A percentile compares a stretch with the other conserved stretches of the same genome.
Evolutionary conservation across 2,329 filamentous ascomycete species (phyloP).

Genomic region (Reticulascus tulasneorum): DNA sequence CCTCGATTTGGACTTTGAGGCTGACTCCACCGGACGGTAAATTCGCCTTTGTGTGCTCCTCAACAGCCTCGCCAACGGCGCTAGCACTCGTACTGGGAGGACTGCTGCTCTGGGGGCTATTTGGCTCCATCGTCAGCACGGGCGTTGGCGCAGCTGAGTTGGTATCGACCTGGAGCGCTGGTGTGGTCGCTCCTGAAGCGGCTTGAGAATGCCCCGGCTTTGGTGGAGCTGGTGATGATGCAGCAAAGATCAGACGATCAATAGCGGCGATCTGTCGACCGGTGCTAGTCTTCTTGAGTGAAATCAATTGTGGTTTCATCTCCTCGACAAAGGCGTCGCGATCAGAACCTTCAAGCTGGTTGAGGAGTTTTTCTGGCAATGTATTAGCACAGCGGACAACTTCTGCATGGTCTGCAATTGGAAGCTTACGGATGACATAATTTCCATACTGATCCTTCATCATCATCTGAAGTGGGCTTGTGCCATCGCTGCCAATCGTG

Average conservation of each 20-base stretch:
- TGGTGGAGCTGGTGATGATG: constrained; percentile 10
- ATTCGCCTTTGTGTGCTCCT: constrained; percentile 22
- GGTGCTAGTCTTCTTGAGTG: constrained; percentile 60
- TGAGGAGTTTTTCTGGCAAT: constrained; percentile 77
- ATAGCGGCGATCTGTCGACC: constrained; percentile 65
- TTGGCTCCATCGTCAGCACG: constrained; percentile 63
- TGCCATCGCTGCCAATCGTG: constrained; percentile 57
- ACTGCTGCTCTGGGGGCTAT: constrained; percentile 64
- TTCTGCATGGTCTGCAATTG: too few relatives aligned
- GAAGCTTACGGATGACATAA: constrained; percentile 95
- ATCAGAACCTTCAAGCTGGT: constrained; percentile 56
- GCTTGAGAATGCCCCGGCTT: constrained; percentile 10
- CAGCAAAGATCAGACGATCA: constrained; percentile 46
- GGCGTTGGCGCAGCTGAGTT: constrained; percentile 59
- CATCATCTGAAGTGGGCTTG: constrained; percentile 67
- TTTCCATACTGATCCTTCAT: constrained; percentile 93
- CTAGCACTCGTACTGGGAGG: constrained; percentile 61
- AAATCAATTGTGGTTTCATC: constrained; percentile 58
- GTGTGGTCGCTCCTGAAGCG: constrained; percentile 24
- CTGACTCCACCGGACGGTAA: constrained; percentile 9
- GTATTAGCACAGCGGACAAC: too few relatives aligned
- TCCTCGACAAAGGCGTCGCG: constrained; percentile 56
- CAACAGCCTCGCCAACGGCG: constrained; percentile 37
- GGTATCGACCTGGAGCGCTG: constrained; percentile 38
- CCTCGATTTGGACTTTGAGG: constrained; percentile 24